These are phyloP conservation scores for Lentithecium fluviatile DNA, from an alignment of 495 filamentous ascomycete species.

Conservation along the genomic window DNA sequence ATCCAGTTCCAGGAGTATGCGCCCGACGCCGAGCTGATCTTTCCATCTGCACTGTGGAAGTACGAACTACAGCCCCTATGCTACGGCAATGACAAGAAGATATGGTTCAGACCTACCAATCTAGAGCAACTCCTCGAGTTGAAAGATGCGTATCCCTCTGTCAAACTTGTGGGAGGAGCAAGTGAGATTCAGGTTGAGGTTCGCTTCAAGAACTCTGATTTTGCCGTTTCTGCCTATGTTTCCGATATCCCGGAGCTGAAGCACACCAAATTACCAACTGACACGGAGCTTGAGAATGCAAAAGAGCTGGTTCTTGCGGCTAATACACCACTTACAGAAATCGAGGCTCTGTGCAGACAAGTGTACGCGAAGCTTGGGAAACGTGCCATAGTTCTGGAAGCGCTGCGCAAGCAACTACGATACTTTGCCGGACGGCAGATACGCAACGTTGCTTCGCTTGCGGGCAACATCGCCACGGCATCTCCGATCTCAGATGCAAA, in stretches of 20 bases:
- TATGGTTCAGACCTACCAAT: conserved; percentile 46
- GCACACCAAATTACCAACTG: conserved; percentile 33
- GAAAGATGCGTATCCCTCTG: conserved; percentile 44
- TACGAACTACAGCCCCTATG: conserved; percentile 39
- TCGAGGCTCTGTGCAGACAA: conserved; percentile 43
- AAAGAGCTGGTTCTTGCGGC: conserved; percentile 40
- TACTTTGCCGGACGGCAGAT: conserved; percentile 48
- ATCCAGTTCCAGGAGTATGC: conserved; percentile 42
- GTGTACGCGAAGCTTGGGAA: conserved; percentile 42
- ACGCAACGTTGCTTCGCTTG: conserved; percentile 45
- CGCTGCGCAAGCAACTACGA: conserved; percentile 44
- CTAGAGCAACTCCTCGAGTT: conserved; percentile 44
- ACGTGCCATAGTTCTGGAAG: conserved; percentile 41
- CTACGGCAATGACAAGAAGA: conserved; percentile 43
- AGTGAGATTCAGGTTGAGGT: conserved; percentile 47
- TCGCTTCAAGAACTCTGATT: conserved; percentile 42
- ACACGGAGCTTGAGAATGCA: conserved; percentile 21
- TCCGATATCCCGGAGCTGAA: conserved; percentile 46
- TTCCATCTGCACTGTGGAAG: conserved; percentile 41
- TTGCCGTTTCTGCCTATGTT: conserved; percentile 44
- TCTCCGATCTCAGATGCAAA: conserved; percentile 48
- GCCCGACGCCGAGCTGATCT: conserved; percentile 44
- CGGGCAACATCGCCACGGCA: conserved; percentile 47
- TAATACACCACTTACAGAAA: conserved; percentile 42
- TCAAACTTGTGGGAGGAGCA: conserved; percentile 44